Evolutionary conservation across 2,329 filamentous ascomycete genomes (phyloP).

Genomic region (Emericellopsis cladophorae): DNA sequence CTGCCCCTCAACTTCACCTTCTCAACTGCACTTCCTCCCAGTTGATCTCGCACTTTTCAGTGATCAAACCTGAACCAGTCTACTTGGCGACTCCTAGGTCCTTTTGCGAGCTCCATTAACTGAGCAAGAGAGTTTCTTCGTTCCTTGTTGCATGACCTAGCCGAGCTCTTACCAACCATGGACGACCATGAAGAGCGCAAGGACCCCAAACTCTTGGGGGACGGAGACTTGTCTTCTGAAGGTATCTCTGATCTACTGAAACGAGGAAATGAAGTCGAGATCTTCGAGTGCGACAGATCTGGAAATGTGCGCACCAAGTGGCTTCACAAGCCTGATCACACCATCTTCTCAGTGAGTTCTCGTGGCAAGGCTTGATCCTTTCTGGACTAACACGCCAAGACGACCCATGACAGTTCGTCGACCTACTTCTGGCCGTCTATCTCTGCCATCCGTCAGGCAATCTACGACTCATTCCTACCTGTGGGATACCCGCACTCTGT

Average conservation of each 20-base stretch:
- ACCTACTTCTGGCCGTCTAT: slow-evolving; percentile 14
- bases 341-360: slow-evolving; percentile 11
- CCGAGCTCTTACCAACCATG: no score
- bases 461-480: slow-evolving; percentile 66
- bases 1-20: no score
- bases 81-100: no score
- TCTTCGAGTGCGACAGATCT: slow-evolving; percentile 24
- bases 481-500: slow-evolving; percentile 83
- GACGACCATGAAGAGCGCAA: background rate
- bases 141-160: no score
- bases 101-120: no score
- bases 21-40: no score
- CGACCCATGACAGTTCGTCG: slow-evolving; percentile 4
- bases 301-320: slow-evolving; percentile 20
- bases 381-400: background rate
- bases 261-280: slow-evolving; percentile 12
- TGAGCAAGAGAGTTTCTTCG: no score
- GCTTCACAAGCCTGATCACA: slow-evolving; percentile 15
- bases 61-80: background rate
- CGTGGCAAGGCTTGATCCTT: no score
- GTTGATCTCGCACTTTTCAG: no score
- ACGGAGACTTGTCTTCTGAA: background rate
- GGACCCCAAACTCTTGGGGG: no score
- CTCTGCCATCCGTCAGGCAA: slow-evolving; percentile 22
- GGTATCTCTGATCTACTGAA: slow-evolving; percentile 12